phyloP scores from a whole-genome alignment of 306 rosid species.

The Rosa chinensis region DNA sequence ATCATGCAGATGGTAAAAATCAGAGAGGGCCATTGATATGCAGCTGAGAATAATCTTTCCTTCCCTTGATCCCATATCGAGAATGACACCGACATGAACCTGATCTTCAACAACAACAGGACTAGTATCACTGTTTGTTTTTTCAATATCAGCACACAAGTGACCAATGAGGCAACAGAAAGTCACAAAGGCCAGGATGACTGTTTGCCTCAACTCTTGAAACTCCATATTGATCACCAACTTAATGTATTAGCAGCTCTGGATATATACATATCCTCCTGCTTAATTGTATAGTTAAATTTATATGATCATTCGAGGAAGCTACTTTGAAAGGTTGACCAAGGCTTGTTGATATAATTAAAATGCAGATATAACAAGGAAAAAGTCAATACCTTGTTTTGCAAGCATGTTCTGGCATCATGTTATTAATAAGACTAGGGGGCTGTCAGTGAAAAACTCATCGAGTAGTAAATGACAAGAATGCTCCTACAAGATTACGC shows the following conservation, averaged over 20 bases:
- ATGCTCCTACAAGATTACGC: no score
- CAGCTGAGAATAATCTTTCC: conserved; percentile 14
- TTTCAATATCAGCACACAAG: background rate
- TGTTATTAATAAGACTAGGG: no score
- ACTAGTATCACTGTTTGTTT: background rate
- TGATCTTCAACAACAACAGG: background rate
- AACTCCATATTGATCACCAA: background rate
- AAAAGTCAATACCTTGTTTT: background rate
- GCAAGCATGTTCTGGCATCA: background rate
- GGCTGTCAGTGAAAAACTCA: no score
- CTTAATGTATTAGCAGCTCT: background rate
- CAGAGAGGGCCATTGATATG: conserved; percentile 12
- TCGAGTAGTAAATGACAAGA: no score
- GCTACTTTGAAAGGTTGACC: background rate
- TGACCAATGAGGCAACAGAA: background rate
- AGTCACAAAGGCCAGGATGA: background rate
- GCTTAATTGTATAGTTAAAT: background rate
- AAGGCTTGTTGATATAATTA: background rate
- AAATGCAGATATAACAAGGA: background rate
- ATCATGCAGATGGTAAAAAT: conserved; percentile 12
- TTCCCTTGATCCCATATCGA: conserved; percentile 15
- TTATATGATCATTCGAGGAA: background rate
- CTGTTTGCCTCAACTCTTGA: background rate
- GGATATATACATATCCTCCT: background rate
- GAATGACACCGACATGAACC: conserved; percentile 10